Evolutionary conservation across 192 early-diverging fungal species (phyloP).

Genomic region (Rhizophlyctis rosea): DNA sequence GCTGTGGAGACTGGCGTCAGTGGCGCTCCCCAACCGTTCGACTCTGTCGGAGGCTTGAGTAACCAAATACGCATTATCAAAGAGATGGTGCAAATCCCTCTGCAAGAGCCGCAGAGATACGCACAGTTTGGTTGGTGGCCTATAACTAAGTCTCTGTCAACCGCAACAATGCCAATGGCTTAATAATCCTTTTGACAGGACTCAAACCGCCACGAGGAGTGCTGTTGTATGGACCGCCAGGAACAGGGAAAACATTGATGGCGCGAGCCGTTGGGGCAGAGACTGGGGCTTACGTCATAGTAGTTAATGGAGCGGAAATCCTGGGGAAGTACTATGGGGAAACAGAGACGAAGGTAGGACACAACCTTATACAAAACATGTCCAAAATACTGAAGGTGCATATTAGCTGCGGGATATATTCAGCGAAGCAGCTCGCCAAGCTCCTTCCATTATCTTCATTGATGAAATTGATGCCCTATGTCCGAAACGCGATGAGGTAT

Average conservation of each 20-base stretch:
- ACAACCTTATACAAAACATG: too few species aligned
- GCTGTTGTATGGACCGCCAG: conserved; percentile 62
- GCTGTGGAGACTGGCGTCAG: too few species aligned
- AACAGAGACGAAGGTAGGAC: conserved; percentile 75
- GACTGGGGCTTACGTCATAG: conserved; percentile 64
- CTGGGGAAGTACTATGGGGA: conserved; percentile 90
- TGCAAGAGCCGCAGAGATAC: conserved; percentile 72
- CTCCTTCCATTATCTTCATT: conserved; percentile 63
- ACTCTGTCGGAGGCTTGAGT: conserved; percentile 84
- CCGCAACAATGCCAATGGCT: not conserved
- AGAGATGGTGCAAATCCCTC: conserved; percentile 80
- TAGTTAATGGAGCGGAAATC: conserved; percentile 91
- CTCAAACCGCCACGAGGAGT: conserved; percentile 82
- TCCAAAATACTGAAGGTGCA: too few species aligned
- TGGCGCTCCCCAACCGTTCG: too few species aligned
- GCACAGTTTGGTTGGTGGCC: conserved; percentile 61
- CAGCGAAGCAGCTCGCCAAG: conserved; percentile 60
- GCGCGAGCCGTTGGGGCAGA: conserved; percentile 65
- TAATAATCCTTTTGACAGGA: conserved; percentile 34
- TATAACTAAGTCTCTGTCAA: not conserved
- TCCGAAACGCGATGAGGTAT: conserved; percentile 45
- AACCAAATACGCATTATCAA: conserved; percentile 69
- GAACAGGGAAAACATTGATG: conserved; percentile 62
- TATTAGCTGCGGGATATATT: conserved; percentile 44
- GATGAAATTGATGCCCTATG: conserved; percentile 64